phyloP scores from a whole-genome alignment of 1,139 yeast species.

The Suhomyces kunorum region DNA sequence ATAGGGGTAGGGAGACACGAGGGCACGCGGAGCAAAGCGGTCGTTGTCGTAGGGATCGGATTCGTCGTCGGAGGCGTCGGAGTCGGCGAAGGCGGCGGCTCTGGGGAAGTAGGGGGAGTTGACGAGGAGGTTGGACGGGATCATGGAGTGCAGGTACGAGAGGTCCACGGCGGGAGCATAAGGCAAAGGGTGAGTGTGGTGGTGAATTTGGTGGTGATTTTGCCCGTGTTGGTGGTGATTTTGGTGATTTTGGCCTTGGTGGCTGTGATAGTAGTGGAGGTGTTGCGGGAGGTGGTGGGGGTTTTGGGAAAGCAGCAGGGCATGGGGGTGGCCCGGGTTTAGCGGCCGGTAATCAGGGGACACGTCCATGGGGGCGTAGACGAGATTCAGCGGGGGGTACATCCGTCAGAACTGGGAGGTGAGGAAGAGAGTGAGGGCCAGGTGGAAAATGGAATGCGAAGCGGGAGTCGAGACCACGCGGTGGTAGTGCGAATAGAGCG shows the following conservation, averaged over 20 bases:
- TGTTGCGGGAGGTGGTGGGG: constrained; percentile 5
- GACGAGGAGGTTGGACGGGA: constrained; percentile 67
- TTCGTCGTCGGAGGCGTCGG: constrained; percentile 13
- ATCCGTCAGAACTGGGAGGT: constrained; percentile 4
- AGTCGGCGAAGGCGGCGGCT: too few species aligned
- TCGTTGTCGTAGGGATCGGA: not conserved
- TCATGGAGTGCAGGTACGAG: constrained; percentile 31
- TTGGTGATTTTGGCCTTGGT: too few species aligned
- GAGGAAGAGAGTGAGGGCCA: not conserved
- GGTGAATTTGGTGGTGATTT: too few species aligned
- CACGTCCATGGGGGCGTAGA: constrained; percentile 12
- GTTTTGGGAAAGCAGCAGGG: constrained; percentile 6
- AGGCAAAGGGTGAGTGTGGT: too few species aligned
- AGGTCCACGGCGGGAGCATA: constrained; percentile 12
- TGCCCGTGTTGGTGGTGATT: too few species aligned
- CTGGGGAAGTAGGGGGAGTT: constrained; percentile 68
- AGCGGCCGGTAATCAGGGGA: constrained; percentile 10
- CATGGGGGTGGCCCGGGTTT: constrained; percentile 1
- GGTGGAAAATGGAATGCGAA: constrained; percentile 1
- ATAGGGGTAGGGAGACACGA: constrained; percentile 21
- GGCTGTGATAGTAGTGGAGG: too few species aligned
- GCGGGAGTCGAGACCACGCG: constrained; percentile 5
- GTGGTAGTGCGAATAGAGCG: not conserved
- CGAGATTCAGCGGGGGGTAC: constrained; percentile 12
- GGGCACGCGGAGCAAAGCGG: constrained; percentile 1